Evolutionary conservation across 1,139 yeast genomes (phyloP).

Genomic region (Candida sp.): DNA sequence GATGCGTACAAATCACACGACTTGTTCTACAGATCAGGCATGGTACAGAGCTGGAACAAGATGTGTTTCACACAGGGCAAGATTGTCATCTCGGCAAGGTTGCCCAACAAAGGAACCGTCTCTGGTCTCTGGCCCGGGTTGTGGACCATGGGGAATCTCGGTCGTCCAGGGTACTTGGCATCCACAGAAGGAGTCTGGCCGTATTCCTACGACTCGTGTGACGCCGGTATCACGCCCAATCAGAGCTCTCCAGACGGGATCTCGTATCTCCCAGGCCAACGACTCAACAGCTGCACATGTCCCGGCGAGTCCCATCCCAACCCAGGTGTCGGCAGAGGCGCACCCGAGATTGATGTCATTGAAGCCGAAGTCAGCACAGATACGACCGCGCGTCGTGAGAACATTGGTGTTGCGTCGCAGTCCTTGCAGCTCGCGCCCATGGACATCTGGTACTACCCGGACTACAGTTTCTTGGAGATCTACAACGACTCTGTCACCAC

Average conservation of each 20-base stretch:
- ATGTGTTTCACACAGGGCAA: constrained; percentile 81
- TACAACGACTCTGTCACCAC: constrained; percentile 63
- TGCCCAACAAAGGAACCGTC: constrained; percentile 75
- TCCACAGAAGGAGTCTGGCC: constrained; percentile 92
- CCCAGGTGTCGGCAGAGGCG: constrained; percentile 82
- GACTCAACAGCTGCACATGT: constrained; percentile 72
- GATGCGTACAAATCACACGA: constrained; percentile 78
- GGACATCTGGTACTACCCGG: constrained; percentile 88
- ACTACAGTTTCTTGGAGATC: constrained; percentile 71
- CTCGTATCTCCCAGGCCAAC: constrained; percentile 80
- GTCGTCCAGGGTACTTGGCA: constrained; percentile 82
- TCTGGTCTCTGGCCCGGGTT: constrained; percentile 94
- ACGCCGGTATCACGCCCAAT: constrained; percentile 88
- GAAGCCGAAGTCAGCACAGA: constrained; percentile 71
- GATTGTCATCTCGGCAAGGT: constrained; percentile 68
- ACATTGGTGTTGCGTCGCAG: constrained; percentile 77
- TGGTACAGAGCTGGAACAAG: constrained; percentile 87
- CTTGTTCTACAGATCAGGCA: constrained; percentile 78
- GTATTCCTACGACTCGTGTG: constrained; percentile 80
- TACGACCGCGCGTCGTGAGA: constrained; percentile 17
- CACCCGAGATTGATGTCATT: constrained; percentile 86
- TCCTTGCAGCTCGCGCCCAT: constrained; percentile 85
- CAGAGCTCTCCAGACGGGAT: constrained; percentile 86
- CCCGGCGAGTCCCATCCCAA: constrained; percentile 81
- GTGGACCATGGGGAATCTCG: constrained; percentile 89